Percentiles rank a stretch among this genome's conserved stretches.
These are phyloP conservation scores for Phyllosticta citribraziliensis DNA, from an alignment of 2,329 filamentous ascomycete genomes.

Conservation along the genomic window DNA sequence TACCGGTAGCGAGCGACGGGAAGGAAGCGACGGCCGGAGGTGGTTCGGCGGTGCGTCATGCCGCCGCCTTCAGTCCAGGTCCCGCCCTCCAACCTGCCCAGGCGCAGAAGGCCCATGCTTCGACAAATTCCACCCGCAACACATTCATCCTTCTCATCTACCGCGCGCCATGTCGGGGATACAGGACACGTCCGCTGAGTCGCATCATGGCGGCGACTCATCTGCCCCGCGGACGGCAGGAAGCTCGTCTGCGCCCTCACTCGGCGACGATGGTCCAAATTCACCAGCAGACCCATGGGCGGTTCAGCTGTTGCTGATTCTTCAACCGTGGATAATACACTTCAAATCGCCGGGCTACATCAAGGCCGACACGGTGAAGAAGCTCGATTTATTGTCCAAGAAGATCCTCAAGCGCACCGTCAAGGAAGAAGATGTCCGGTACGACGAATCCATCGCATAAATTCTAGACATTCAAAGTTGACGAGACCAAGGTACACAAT, in stretches of 20 bases:
- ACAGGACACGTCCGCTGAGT: neutral
- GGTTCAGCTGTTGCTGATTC: slow-evolving; percentile 35
- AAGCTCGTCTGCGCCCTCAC: neutral
- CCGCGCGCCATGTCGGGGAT: neutral
- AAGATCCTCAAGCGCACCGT: slow-evolving; percentile 50
- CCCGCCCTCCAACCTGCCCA: neutral
- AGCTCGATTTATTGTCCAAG: slow-evolving; percentile 48
- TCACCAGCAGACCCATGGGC: slow-evolving; percentile 24
- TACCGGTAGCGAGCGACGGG: neutral
- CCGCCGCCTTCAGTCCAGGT: neutral
- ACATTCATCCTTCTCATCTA: neutral
- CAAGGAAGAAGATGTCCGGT: slow-evolving; percentile 45
- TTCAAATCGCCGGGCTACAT: slow-evolving; percentile 52
- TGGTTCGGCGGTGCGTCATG: neutral
- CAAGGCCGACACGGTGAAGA: slow-evolving; percentile 47
- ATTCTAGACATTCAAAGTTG: neutral
- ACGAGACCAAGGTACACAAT: slow-evolving; percentile 41
- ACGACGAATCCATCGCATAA: slow-evolving; percentile 12
- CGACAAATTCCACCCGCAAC: neutral
- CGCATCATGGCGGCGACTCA: neutral
- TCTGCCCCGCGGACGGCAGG: neutral
- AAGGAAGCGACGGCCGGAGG: neutral
- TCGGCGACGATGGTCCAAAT: neutral
- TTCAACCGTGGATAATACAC: slow-evolving; percentile 44
- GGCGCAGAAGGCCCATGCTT: neutral